Evolutionary conservation across 169 alveolate species (phyloP).

Genomic region (Plasmodium chabaudi): DNA sequence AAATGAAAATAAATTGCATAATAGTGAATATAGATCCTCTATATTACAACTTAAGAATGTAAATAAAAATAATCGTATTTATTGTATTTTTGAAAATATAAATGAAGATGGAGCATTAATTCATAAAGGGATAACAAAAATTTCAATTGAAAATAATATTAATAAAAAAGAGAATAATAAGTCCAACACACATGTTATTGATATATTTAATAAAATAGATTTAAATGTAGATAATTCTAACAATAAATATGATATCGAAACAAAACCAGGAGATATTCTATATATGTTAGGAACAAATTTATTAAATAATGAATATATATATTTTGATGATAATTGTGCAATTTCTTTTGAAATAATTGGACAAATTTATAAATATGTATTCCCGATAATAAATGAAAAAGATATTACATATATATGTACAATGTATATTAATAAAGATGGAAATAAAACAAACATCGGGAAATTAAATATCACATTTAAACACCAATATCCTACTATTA

Average conservation of each 20-base stretch:
- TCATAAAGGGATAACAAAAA: slow-evolving; percentile 48
- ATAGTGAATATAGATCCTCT: slow-evolving; percentile 32
- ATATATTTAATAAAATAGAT: slow-evolving; percentile 30
- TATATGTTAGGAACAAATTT: slow-evolving; percentile 34
- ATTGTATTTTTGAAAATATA: slow-evolving; percentile 41
- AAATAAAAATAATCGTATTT: slow-evolving; percentile 8
- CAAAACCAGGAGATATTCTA: slow-evolving; percentile 31
- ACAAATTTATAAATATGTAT: slow-evolving; percentile 33
- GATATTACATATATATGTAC: slow-evolving; percentile 27
- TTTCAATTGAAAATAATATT: slow-evolving; percentile 16
- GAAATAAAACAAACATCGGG: slow-evolving; percentile 16
- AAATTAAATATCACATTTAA: slow-evolving; percentile 17
- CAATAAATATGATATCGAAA: slow-evolving; percentile 8
- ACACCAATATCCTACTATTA: slow-evolving; percentile 12
- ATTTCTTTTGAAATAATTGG: slow-evolving; percentile 44
- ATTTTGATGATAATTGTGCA: slow-evolving; percentile 32
- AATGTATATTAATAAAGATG: slow-evolving; percentile 42
- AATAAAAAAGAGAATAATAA: background rate
- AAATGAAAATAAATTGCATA: background rate
- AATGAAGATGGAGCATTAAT: slow-evolving; percentile 8
- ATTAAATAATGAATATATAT: slow-evolving; percentile 3
- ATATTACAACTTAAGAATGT: slow-evolving; percentile 37
- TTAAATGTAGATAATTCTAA: slow-evolving; percentile 21
- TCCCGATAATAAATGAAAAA: slow-evolving; percentile 37
- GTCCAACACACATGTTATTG: slow-evolving; percentile 15